Evolutionary conservation across 805 yeast genomes (phyloP).

Genomic region (Lipomyces starkeyi): DNA sequence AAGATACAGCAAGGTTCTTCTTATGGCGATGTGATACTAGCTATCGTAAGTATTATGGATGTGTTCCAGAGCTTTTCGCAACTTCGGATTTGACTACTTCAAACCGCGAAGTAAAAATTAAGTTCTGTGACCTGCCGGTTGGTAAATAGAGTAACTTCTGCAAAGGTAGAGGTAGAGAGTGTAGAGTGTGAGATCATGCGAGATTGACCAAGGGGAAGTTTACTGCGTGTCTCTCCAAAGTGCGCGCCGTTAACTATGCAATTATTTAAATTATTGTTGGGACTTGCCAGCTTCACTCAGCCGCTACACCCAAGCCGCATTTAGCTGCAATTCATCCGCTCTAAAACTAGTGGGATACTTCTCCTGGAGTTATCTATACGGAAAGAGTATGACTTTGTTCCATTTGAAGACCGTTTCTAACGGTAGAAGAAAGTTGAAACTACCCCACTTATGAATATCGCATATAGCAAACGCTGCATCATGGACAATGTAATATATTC

Average conservation of each 20-base stretch:
- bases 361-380: too few species aligned
- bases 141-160: not conserved
- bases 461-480: not conserved
- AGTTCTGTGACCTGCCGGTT: not conserved
- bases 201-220: not conserved
- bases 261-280: not conserved
- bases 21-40: not conserved
- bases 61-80: not conserved
- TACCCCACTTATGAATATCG: too few species aligned
- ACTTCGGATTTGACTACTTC: not conserved
- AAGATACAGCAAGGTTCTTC: not conserved
- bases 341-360: too few species aligned
- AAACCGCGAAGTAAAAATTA: not conserved
- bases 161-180: not conserved
- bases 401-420: too few species aligned
- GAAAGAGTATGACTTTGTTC: too few species aligned
- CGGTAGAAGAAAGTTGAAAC: too few species aligned
- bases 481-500: not conserved
- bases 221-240: not conserved
- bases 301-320: too few species aligned
- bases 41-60: too few species aligned
- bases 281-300: too few species aligned
- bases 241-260: not conserved
- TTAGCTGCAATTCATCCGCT: too few species aligned
- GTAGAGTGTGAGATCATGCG: not conserved